These are phyloP conservation scores for Toxoplasma gondii DNA, from an alignment of 169 alveolate species.

Conservation along the genomic window DNA sequence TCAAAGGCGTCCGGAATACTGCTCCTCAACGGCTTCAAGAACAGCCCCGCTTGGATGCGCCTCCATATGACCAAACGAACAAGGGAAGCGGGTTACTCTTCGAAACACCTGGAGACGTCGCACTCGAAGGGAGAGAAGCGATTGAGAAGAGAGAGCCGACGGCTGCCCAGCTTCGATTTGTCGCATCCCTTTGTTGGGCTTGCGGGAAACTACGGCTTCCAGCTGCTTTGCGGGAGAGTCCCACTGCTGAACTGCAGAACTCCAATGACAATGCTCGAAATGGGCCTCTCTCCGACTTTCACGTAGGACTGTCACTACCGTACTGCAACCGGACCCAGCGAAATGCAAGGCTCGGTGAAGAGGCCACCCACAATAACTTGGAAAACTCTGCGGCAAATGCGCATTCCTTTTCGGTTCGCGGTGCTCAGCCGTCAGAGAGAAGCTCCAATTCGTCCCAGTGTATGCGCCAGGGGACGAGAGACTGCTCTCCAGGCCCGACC, in stretches of 20 bases:
- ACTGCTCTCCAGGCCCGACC: background rate
- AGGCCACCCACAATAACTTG: background rate
- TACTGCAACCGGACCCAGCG: background rate
- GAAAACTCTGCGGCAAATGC: background rate
- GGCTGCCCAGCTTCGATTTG: conserved; percentile 22
- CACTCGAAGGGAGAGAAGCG: background rate
- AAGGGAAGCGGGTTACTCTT: background rate
- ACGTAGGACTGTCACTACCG: background rate
- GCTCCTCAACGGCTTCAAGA: too few relatives aligned
- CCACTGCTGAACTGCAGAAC: too few relatives aligned
- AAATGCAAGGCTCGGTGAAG: background rate
- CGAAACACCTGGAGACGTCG: background rate
- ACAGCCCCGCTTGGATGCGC: too few relatives aligned
- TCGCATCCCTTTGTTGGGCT: conserved; percentile 21
- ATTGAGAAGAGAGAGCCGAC: background rate
- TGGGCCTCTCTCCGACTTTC: background rate
- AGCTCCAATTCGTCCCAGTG: background rate
- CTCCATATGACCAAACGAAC: background rate
- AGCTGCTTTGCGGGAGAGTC: background rate
- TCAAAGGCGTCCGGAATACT: too few relatives aligned
- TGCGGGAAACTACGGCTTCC: conserved; percentile 28
- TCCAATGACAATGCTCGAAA: background rate
- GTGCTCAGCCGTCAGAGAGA: background rate
- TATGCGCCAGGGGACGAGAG: background rate
- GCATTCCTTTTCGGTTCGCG: background rate